Evolutionary conservation across 352 stramenopile species (phyloP), one percentile per base, ranked within the genome.

Genomic region (Globisporangium nagaii): DNA sequence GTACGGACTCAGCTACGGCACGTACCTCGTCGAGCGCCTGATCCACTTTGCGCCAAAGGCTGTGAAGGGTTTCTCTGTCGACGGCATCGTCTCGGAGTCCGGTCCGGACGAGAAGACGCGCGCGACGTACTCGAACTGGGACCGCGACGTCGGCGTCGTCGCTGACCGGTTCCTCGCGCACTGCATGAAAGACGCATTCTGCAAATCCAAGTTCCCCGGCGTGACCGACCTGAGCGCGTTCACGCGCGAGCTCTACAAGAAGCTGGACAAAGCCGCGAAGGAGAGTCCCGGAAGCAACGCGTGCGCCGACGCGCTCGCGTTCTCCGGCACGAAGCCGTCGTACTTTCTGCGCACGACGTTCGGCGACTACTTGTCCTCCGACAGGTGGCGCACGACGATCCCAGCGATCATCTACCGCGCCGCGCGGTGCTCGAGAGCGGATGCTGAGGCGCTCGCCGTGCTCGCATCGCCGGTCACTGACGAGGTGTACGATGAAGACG

Each of bases 91-190:
- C 3, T 86, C 79, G 6, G 76, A 90, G 53, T 61, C 60, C 24
- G 75, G 75, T 15, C 57, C 59, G 17, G 74, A 75, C 2, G 66
- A 77, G 19, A 74, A 85, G 40, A 68, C 71, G 22, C 60, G 79
- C 1, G 83, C 76, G 22, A 90, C 79, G 40, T 90, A 89, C 52
- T 89, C 82, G 13, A 88, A 90, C 49, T 92, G 79, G 79, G 79
- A 92, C 57, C 62, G 82, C 39, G 82, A 92, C 48, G 74, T 92
- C 8, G 73, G 73, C 17, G 50, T 86, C 15, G 75, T 87, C 11
- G 79, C 63, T 5, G 63, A 73, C 31, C 74, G 74, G 1, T 86
- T 88, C 53, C 66, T 92, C 8, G 45, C 50, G 34, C 56, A 79
- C 27, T 92, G 82, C 54, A 31, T 79, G n/a, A 45, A 44, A 2